A percentile compares a stretch with the other conserved stretches of the same genome.
Conservation (phyloP, 2,329 filamentous ascomycete genomes). For the Botrytis paeoniae region DNA sequence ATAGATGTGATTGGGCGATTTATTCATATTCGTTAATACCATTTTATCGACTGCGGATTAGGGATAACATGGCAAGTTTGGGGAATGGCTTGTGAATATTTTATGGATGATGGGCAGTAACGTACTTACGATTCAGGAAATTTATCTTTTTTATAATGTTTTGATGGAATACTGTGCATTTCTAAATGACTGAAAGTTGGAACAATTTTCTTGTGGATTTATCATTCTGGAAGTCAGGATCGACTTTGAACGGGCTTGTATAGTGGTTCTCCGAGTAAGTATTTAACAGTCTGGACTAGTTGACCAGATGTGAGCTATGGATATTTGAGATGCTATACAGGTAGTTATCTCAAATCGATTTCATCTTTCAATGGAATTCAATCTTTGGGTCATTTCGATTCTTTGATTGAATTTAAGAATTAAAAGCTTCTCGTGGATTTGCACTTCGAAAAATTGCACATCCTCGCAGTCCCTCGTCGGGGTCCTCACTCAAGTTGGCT, state of each 20-base stretch:
- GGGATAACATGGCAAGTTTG: conserved; percentile 16
- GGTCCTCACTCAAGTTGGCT: neutral
- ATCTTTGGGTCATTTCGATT: neutral
- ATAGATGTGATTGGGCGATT: conserved; percentile 10
- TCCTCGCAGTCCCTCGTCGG: neutral
- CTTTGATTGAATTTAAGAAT: neutral
- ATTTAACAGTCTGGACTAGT: neutral
- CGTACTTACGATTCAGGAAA: neutral
- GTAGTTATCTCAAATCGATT: neutral
- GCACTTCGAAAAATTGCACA: neutral
- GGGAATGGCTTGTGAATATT: conserved; percentile 16
- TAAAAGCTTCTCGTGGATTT: neutral
- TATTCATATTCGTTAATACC: conserved; percentile 31
- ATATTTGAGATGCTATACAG: neutral
- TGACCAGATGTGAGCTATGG: neutral
- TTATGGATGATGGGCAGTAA: conserved; percentile 11
- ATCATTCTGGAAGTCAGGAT: neutral
- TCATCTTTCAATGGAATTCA: neutral
- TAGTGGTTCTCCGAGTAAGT: neutral
- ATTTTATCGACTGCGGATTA: conserved; percentile 23
- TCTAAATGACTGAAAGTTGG: neutral
- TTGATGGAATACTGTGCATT: neutral
- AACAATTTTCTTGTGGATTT: neutral
- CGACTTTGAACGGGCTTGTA: neutral
- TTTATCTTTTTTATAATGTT: conserved; percentile 11